phyloP scores from a whole-genome alignment of 495 filamentous ascomycete genomes.

The Collariella sp. region DNA sequence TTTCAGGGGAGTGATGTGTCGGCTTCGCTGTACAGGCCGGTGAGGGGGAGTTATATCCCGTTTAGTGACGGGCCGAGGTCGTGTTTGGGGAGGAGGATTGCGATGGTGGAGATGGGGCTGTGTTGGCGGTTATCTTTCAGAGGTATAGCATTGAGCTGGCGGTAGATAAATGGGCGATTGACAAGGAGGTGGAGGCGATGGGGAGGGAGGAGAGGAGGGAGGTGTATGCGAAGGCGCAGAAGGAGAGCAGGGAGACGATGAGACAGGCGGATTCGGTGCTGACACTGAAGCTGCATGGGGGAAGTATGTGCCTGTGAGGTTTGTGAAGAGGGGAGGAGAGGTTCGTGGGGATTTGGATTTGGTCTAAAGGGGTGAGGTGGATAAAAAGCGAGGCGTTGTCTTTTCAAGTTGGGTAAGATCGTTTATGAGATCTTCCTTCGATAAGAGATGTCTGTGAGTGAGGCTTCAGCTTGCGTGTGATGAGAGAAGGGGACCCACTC shows the following conservation, averaged over 20 bases:
- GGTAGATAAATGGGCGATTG: constrained; percentile 50
- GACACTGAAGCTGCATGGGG: constrained; percentile 54
- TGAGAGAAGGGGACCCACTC: background rate
- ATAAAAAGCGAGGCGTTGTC: background rate
- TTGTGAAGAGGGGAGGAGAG: constrained; percentile 55
- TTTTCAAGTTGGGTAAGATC: too few relatives aligned
- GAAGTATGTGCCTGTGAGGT: constrained; percentile 47
- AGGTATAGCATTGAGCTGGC: constrained; percentile 58
- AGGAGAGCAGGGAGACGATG: constrained; percentile 39
- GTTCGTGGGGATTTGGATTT: constrained; percentile 40
- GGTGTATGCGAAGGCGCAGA: constrained; percentile 47
- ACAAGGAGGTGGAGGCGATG: constrained; percentile 54
- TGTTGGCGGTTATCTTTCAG: constrained; percentile 56
- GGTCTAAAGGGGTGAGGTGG: background rate
- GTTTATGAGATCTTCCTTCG: too few relatives aligned
- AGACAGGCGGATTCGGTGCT: constrained; percentile 44
- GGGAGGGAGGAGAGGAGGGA: constrained; percentile 35
- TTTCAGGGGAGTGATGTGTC: constrained; percentile 47
- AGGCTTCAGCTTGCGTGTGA: background rate
- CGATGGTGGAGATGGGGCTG: constrained; percentile 67
- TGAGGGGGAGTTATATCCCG: constrained; percentile 58
- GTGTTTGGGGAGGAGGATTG: constrained; percentile 63
- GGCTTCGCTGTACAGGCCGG: constrained; percentile 48
- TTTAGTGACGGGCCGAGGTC: constrained; percentile 65
- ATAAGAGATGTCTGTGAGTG: background rate